Evolutionary conservation across 805 yeast genomes (phyloP), one percentile per base, ranked within the genome.

Genomic region (Saccharomyces jurei): DNA sequence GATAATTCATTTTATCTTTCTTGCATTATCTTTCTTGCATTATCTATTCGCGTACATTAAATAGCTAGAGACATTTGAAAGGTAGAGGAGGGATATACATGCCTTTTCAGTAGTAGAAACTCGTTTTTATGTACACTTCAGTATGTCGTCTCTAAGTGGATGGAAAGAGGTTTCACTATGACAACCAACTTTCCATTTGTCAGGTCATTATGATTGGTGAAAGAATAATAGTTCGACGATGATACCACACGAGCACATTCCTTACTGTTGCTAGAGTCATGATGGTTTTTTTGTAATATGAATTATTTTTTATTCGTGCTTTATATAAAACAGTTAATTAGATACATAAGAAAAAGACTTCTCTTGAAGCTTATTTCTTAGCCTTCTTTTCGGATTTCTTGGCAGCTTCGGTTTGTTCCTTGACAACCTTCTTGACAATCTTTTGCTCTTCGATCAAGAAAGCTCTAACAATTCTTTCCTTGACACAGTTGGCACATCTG

Each of bases 391-490:
- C 73, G 65, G 75, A 80, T 71, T 79, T 83, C 80, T 84, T 81
- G 74, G 87, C 92, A 81, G 89, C 87, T 71, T 84, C 90, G 73
- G 90, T 86, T 79, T 88, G 89, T 77, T 90, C 97, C 87, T 92
- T 92, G 75, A 94, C 86, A 73, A 94, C 97, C 82, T 95, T 90
- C 91, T 94, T 95, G 77, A 94, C 99, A 68, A 94, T 91, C 89
- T 94, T 95, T 83, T 94, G 98, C 83, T 94, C 99, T 84, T 95
- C 99, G 69, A 94, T 89, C 78, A 94, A 87, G 90, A 94, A 94
- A 74, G 99, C 97, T 83, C 99, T 92, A 77, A 92, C 92, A 72
- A 94, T 86, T 86, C 97, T 89, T 81, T 92, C 96, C 87, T 92
- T 92, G 76, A 92, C 98, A 83, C 96, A 89, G 89, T 83, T 89